Evolutionary conservation across 2,329 filamentous ascomycete species (phyloP).

Genomic region (Stagonosporopsis cucurbitacearum): DNA sequence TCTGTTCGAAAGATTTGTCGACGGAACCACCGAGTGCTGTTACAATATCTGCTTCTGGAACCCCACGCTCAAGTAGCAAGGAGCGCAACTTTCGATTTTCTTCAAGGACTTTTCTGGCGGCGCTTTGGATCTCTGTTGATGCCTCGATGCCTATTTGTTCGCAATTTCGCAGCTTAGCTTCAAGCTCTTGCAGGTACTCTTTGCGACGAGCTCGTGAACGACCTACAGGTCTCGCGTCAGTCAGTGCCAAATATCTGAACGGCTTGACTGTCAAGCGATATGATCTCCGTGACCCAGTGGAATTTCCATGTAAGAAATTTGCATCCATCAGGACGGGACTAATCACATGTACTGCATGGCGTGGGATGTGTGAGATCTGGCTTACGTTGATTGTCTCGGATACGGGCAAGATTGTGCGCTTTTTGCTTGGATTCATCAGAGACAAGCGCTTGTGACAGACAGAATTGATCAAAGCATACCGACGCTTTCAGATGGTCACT

Average conservation of each 20-base stretch:
- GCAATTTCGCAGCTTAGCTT: constrained; percentile 67
- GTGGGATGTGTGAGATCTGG: not conserved
- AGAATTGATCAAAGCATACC: constrained; percentile 21
- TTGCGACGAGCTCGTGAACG: constrained; percentile 76
- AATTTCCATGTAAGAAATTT: not conserved
- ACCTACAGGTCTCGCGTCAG: constrained; percentile 43
- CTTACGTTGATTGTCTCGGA: constrained; percentile 73
- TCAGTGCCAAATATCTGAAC: constrained; percentile 13
- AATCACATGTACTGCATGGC: not conserved
- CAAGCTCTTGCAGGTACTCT: constrained; percentile 74
- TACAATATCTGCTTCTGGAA: constrained; percentile 62
- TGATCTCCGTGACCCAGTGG: not conserved
- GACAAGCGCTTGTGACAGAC: not conserved
- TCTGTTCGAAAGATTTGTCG: constrained; percentile 37
- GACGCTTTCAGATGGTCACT: constrained; percentile 33
- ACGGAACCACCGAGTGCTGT: constrained; percentile 33
- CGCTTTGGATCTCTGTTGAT: constrained; percentile 73
- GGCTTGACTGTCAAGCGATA: not conserved
- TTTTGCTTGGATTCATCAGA: constrained; percentile 33
- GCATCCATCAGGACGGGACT: not conserved
- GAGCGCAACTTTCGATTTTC: constrained; percentile 71
- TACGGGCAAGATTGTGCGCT: constrained; percentile 61
- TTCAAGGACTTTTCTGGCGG: constrained; percentile 70
- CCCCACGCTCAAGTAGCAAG: constrained; percentile 64
- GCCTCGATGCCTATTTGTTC: constrained; percentile 72